Percentiles rank a stretch among this genome's conserved stretches.
phyloP scores from a whole-genome alignment of 1,284 basidiomycete species.

The Puccinia polysora region DNA sequence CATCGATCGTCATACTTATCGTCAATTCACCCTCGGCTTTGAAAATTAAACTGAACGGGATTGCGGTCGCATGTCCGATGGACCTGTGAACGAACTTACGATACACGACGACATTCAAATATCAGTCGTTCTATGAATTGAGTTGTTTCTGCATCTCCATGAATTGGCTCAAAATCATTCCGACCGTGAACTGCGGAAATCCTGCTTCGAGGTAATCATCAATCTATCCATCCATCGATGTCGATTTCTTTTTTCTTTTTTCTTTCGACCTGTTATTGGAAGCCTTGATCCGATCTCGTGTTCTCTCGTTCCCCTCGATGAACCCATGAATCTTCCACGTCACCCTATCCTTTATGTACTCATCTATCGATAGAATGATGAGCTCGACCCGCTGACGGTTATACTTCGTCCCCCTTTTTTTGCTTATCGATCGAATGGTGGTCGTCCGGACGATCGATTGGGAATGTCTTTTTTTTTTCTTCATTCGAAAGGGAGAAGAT shows the following conservation, averaged over 20 bases:
- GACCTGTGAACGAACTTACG: too few relatives aligned
- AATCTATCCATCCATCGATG: neutral
- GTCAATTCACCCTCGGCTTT: neutral
- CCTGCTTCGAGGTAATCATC: conserved; percentile 16
- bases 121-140: conserved; percentile 40
- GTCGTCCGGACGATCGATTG: too few relatives aligned
- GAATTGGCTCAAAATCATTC: conserved; percentile 38
- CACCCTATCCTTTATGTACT: too few relatives aligned
- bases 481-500: conserved; percentile 12
- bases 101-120: neutral
- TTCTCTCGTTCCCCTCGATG: too few relatives aligned
- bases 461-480: neutral
- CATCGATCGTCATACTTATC: neutral
- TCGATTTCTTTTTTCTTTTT: conserved; percentile 5
- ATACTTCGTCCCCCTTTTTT: neutral
- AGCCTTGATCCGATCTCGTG: too few relatives aligned
- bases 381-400: neutral
- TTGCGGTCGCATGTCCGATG: too few relatives aligned
- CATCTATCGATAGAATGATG: too few relatives aligned
- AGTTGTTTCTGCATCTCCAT: conserved; percentile 39
- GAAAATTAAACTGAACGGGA: too few relatives aligned
- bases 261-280: too few relatives aligned
- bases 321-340: too few relatives aligned
- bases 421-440: too few relatives aligned
- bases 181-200: conserved; percentile 36